Evolutionary conservation across 495 filamentous ascomycete genomes (phyloP), one percentile per base, ranked within the genome.

Genomic region (Penicillium tannophilum): DNA sequence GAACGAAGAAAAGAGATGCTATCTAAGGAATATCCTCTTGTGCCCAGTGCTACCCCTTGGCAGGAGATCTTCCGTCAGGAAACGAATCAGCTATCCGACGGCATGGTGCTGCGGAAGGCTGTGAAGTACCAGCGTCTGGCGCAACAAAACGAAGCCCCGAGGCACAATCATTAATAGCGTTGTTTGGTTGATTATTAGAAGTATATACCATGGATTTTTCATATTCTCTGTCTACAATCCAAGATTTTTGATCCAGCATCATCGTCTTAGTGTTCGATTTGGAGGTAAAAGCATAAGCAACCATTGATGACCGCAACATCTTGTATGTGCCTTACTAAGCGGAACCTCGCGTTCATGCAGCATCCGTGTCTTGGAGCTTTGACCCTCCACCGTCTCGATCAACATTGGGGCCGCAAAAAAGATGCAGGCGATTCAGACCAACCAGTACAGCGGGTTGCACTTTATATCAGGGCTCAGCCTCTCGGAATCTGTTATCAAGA

Each of bases 1-100:
- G 72, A 77, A 61, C 76, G 92, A 57, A 81, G 82, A 69, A 79
- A 85, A 59, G 83, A 82, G 8, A 53, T 76, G 14, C 61, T 67
- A 14, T 54, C 62, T 0, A 55, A 63, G 9, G 80, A 77, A 17
- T 69, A 65, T 26, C 55, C 64, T 1, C 23, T 64, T 36, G 55
- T 56, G 10, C 61, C 61, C 0, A 64, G 59, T 50, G 55, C 59
- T 31, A 82, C 79, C 3, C 79, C 79, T 17, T 82, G 79, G 76
- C 79, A 81, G 58, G 79, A 82, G 54, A 56, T 82, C 23, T 82
- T 82, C 71, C 69, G 79, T 20, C 72, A 72, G 44, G 78, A 82
- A 52, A 78, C 79, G 0, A 77, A 74, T 41, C 79, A 81, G 44
- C 63, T 84, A 52, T 81, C 68, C 43, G 74, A 81, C 60, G 82